Evolutionary conservation across 1,284 basidiomycete species (phyloP), one percentile per base, ranked within the genome.

Genomic region (Athelia psychrophila): DNA sequence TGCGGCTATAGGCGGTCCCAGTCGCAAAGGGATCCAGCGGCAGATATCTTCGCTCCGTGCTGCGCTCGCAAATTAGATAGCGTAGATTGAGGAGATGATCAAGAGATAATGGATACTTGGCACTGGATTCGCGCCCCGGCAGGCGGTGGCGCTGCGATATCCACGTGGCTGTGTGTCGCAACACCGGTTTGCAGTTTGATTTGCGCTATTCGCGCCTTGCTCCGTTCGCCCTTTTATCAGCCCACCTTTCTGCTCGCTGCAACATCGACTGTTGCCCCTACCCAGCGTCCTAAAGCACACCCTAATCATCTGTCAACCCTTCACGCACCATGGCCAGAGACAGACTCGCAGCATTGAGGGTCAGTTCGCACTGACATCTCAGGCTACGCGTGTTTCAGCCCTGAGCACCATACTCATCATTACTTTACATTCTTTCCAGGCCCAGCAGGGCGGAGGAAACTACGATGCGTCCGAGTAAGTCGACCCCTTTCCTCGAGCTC

Each of bases 1-100:
- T 58, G 82, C 93, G 65, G 89, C 95, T 1, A 93, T 96, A 60
- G 96, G 96, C 24, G 96, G 96, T 8, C 88, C 96, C 1, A 93
- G 91, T 63, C 79, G 82, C 56, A 80, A 80, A 60, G 95, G 93
- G 76, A 81, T 99, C 23, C 81, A 89, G 60, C 79, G 94, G 60
- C 96, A 99, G 71, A 84, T 96, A 51, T 67, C 79, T 20, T 81
- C 90, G 2, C 73, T 93, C 57, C 79, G 89, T 44, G 70, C 72
- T 54, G 67, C 74, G 45, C 68, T 88, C 40, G 63, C 55, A 24
- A 56, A 64, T 27, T 68, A 65, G 63, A 25, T 24, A 20, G 35
- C 23, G 44, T 46, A 60, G 23, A 16, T 13, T n/a, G 15, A 30
- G 19, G 20, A 49, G 33, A 44, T 10, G 44, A 25, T 20, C 48